Percentiles rank a stretch among this genome's conserved stretches.
phyloP scores from a whole-genome alignment of 257 asterid genomes.

The Nicotiana attenuata region DNA sequence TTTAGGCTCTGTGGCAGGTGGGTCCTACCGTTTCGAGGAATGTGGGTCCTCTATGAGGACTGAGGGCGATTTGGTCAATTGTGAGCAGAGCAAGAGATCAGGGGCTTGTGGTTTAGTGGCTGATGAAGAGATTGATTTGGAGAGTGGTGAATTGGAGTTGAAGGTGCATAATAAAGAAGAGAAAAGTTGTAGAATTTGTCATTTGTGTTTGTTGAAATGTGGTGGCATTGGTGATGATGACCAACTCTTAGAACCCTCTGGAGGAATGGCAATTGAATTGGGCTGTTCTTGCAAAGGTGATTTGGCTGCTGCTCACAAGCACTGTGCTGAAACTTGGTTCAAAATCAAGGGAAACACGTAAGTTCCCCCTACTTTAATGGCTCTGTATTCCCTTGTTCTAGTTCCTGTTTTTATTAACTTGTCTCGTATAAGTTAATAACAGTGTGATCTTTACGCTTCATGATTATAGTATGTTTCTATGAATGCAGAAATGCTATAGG shows the following conservation, averaged over 20 bases:
- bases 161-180: constrained; percentile 21
- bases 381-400: background rate
- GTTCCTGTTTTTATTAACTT: background rate
- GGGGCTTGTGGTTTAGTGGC: constrained; percentile 12
- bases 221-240: constrained; percentile 26
- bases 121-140: constrained; percentile 39
- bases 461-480: background rate
- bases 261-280: constrained; percentile 32
- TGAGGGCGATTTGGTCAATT: constrained; percentile 15
- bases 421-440: background rate
- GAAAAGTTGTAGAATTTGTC: constrained; percentile 47
- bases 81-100: constrained; percentile 10
- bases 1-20: constrained; percentile 22
- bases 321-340: constrained; percentile 58
- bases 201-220: constrained; percentile 28
- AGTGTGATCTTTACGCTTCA: background rate
- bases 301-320: constrained; percentile 49
- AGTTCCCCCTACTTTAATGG: constrained; percentile 10
- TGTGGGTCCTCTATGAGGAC: constrained; percentile 29
- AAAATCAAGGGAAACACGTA: constrained; percentile 48
- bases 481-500: background rate
- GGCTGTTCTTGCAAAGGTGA: constrained; percentile 54
- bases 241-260: constrained; percentile 5
- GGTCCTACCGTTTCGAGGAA: constrained; percentile 22
- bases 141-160: constrained; percentile 39